Conservation (phyloP, 2,329 filamentous ascomycete genomes). For the Penicillium sp. region DNA sequence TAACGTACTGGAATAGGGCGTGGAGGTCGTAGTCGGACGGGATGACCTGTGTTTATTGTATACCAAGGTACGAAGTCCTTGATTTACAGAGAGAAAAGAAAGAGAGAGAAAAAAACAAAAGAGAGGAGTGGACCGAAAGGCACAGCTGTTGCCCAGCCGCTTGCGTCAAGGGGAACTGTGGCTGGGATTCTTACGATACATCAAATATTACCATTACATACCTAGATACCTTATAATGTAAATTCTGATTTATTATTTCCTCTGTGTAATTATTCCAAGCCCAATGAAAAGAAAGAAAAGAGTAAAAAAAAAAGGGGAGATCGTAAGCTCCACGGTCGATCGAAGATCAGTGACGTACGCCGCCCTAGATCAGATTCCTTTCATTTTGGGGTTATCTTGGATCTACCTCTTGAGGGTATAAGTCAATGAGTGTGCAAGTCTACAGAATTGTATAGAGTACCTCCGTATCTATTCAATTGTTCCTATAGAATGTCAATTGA, state of each 20-base stretch:
- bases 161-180: slow-evolving; percentile 30
- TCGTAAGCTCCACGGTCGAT: slow-evolving; percentile 18
- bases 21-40: neutral
- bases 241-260: neutral
- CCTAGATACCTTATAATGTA: neutral
- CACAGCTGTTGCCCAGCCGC: slow-evolving; percentile 22
- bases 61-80: neutral
- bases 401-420: too few relatives aligned
- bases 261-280: too few relatives aligned
- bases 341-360: slow-evolving; percentile 28
- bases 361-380: neutral
- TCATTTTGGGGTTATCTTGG: neutral
- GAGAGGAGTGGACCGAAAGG: slow-evolving; percentile 15
- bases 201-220: slow-evolving; percentile 3
- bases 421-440: too few relatives aligned
- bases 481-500: neutral
- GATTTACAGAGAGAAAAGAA: neutral
- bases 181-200: slow-evolving; percentile 17
- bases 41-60: neutral
- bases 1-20: neutral
- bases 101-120: neutral
- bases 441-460: too few relatives aligned
- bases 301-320: slow-evolving; percentile 12
- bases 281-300: neutral
- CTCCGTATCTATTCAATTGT: neutral